Percentiles rank a stretch among this genome's conserved stretches.
These are phyloP conservation scores for Immersiporthe knoxdaviesiana DNA, from an alignment of 2,329 filamentous ascomycete species.

Conservation along the genomic window DNA sequence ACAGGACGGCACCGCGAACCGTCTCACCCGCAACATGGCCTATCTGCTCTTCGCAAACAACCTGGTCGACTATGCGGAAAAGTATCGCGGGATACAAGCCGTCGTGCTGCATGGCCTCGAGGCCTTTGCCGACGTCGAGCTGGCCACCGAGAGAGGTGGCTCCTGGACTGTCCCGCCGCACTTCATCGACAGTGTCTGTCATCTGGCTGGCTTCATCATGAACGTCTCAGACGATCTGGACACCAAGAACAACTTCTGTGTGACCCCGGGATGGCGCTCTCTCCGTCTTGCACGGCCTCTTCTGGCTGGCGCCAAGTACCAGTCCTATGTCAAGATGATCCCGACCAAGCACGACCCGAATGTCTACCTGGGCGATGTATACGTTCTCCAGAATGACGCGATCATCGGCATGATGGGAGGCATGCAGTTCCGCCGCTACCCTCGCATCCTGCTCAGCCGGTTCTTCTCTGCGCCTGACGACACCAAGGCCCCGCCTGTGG, in stretches of 20 bases:
- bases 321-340: conserved; percentile 46
- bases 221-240: conserved; percentile 44
- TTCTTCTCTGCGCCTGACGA: conserved; percentile 45
- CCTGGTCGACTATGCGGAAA: not conserved
- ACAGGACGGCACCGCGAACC: not conserved
- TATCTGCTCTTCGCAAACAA: conserved; percentile 10
- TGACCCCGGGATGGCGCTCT: conserved; percentile 44
- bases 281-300: conserved; percentile 40
- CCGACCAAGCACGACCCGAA: conserved; percentile 35
- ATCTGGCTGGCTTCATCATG: conserved; percentile 46
- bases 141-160: conserved; percentile 33
- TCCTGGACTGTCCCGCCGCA: conserved; percentile 45
- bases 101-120: conserved; percentile 25
- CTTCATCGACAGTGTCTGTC: conserved; percentile 44
- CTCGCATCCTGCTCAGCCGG: conserved; percentile 41
- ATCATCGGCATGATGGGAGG: conserved; percentile 40
- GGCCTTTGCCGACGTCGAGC: conserved; percentile 31
- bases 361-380: conserved; percentile 33
- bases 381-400: conserved; percentile 32
- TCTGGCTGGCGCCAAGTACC: conserved; percentile 38
- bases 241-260: conserved; percentile 38
- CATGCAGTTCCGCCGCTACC: conserved; percentile 44
- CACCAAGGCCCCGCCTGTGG: not conserved
- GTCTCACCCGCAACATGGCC: conserved; percentile 6
- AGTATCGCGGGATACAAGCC: conserved; percentile 5